Evolutionary conservation across 345 rosid species (phyloP).

Genomic region (Garcia nutans): DNA sequence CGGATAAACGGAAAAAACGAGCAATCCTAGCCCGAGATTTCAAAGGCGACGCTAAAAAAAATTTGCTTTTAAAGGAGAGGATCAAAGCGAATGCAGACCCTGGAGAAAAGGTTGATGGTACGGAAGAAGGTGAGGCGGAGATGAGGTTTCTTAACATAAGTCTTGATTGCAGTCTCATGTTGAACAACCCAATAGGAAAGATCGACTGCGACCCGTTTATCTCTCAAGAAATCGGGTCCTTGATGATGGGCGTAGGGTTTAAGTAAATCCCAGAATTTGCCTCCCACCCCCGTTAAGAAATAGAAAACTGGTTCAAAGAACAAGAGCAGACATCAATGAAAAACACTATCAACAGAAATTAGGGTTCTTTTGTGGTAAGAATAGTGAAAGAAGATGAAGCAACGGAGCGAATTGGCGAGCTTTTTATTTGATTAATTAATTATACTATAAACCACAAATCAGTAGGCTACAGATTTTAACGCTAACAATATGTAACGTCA

Average conservation of each 20-base stretch:
- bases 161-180: constrained; percentile 72
- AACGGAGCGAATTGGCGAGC: neutral
- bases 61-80: neutral
- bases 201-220: constrained; percentile 80
- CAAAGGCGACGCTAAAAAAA: constrained; percentile 49
- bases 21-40: constrained; percentile 69
- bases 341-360: neutral
- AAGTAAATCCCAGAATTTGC: constrained; percentile 85
- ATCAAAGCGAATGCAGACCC: constrained; percentile 36
- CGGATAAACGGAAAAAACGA: constrained; percentile 59
- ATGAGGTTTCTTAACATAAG: constrained; percentile 50
- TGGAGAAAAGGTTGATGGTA: constrained; percentile 76
- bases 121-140: constrained; percentile 89
- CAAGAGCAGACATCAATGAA: neutral
- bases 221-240: constrained; percentile 63
- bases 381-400: neutral
- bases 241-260: constrained; percentile 57
- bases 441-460: too few relatives aligned
- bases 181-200: constrained; percentile 88
- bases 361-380: neutral
- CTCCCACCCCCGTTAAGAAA: constrained; percentile 61
- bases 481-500: too few relatives aligned
- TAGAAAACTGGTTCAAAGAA: neutral
- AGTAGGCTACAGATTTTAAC: too few relatives aligned
- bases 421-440: too few relatives aligned